These are phyloP conservation scores for Ascochyta clinopodiicola DNA, from an alignment of 2,329 filamentous ascomycete species.

Conservation along the genomic window DNA sequence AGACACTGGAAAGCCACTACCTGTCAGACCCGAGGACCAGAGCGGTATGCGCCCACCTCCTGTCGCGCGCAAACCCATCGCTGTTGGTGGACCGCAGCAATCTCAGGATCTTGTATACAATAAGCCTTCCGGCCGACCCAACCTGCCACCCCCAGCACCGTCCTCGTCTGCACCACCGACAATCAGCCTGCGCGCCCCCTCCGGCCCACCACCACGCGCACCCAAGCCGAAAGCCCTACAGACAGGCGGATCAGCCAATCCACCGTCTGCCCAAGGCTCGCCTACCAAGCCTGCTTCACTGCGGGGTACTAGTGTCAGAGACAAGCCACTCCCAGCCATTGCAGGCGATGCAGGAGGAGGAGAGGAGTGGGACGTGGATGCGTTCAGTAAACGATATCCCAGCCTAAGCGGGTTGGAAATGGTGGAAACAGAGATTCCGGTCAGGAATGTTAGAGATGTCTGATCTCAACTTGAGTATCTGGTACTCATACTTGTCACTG, in stretches of 20 bases:
- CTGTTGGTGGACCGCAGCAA: slow-evolving; percentile 22
- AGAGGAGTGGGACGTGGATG: slow-evolving; percentile 65
- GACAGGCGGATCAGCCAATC: slow-evolving; percentile 49
- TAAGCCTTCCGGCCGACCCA: slow-evolving; percentile 36
- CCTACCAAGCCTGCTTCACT: slow-evolving; percentile 13
- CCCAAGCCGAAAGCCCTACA: slow-evolving; percentile 68
- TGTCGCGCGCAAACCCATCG: slow-evolving; percentile 57
- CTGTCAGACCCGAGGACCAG: slow-evolving; percentile 39
- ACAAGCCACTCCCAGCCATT: slow-evolving; percentile 30
- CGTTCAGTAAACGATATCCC: slow-evolving; percentile 87
- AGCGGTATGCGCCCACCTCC: slow-evolving; percentile 29
- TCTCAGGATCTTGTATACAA: slow-evolving; percentile 35
- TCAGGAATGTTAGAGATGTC: slow-evolving; percentile 29
- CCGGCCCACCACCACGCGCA: slow-evolving; percentile 55
- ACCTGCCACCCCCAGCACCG: slow-evolving; percentile 27
- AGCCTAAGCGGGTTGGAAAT: slow-evolving; percentile 85
- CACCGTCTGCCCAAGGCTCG: slow-evolving; percentile 18
- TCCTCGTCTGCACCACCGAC: slow-evolving; percentile 45
- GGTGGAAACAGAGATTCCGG: slow-evolving; percentile 71
- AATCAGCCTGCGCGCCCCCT: slow-evolving; percentile 37
- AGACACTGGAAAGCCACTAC: slow-evolving; percentile 49
- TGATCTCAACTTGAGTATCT: background rate
- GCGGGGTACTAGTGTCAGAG: slow-evolving; percentile 14
- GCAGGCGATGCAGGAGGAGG: slow-evolving; percentile 9
- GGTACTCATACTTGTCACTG: background rate